Conservation (phyloP, 495 filamentous ascomycete species). For the Penicillium egyptiacum region DNA sequence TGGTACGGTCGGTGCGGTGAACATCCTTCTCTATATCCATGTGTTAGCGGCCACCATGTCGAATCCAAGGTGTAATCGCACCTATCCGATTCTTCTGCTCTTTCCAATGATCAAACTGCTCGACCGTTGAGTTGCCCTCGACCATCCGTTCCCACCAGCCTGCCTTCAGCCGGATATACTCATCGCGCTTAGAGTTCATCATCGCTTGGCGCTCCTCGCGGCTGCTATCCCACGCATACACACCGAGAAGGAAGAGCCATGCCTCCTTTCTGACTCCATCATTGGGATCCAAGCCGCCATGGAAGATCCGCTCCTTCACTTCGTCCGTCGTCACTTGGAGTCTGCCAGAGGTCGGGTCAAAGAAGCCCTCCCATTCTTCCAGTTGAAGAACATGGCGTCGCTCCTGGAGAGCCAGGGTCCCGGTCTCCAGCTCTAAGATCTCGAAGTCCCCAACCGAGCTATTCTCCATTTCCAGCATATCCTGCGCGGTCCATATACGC, state of each 20-base stretch:
- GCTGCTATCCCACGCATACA: conserved; percentile 87
- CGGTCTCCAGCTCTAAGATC: conserved; percentile 79
- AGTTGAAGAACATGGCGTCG: conserved; percentile 73
- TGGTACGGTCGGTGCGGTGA: conserved; percentile 89
- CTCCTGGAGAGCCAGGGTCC: conserved; percentile 66
- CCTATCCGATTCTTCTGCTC: conserved; percentile 93
- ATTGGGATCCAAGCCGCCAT: conserved; percentile 85
- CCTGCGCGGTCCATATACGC: conserved; percentile 88
- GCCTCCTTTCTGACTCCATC: conserved; percentile 94
- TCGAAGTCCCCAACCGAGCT: conserved; percentile 95
- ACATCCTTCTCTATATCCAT: conserved; percentile 84
- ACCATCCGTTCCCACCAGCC: conserved; percentile 95
- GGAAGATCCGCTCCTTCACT: conserved; percentile 94
- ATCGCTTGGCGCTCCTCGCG: conserved; percentile 75
- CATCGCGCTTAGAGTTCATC: conserved; percentile 82
- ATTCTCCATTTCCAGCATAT: conserved; percentile 91
- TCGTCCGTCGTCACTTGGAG: conserved; percentile 80
- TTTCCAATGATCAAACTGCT: conserved; percentile 90
- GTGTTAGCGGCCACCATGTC: conserved; percentile 7
- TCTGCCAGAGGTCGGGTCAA: conserved; percentile 70
- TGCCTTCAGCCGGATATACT: conserved; percentile 90
- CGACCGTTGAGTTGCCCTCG: conserved; percentile 69
- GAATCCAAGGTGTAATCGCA: conserved; percentile 43
- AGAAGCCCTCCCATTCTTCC: conserved; percentile 85
- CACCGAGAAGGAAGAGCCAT: conserved; percentile 90